Base-by-base conservation (phyloP, 306 rosid genomes). In the Quercus cerris region DNA sequence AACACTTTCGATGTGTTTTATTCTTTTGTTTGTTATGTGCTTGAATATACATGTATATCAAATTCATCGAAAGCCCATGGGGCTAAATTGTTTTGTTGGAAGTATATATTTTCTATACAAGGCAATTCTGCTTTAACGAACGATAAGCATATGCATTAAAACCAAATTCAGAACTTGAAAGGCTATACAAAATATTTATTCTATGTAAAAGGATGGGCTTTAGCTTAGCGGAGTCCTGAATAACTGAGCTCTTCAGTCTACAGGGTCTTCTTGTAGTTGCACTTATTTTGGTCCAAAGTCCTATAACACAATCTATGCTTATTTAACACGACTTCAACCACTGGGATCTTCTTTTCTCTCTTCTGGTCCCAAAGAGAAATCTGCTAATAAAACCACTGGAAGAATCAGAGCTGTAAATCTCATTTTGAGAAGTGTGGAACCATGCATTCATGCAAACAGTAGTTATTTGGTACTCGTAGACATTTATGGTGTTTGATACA, bases 211-310 rank as follows among this genome's bases (percentile, higher is more conserved):
- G 28, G 63, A 10, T n/a, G 63, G 11, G 69, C 19, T 63, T 63
- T 27, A 28, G 70, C 20, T 63, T 67, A 72, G 77, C 74, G 75
- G 64, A 79, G 77, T 63, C 59, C 75, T 62, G 89, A 90, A 88
- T 85, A 75, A 80, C 86, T 84, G 87, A 83, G 82, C 76, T 71
- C 75, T 62, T 6, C 28, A 5, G 22, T 59, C 81, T 58, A 73
- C 57, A 57, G 81, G 79, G 78, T 84, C 57, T 77, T 78, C 77
- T 75, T 72, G 44, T 74, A 76, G 84, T 75, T 81, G 76, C 80
- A 71, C 49, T 78, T 81, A 38, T 66, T 57, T 87, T 80, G 96
- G 92, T 87, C 92, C 91, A 85, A 85, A 74, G 12, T 67, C 67
- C 11, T 3, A 41, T 41, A 18, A 33, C 79, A 46, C 81, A 79